Evolutionary conservation across 345 rosid genomes (phyloP).

Genomic region (Eucalyptus regnans): DNA sequence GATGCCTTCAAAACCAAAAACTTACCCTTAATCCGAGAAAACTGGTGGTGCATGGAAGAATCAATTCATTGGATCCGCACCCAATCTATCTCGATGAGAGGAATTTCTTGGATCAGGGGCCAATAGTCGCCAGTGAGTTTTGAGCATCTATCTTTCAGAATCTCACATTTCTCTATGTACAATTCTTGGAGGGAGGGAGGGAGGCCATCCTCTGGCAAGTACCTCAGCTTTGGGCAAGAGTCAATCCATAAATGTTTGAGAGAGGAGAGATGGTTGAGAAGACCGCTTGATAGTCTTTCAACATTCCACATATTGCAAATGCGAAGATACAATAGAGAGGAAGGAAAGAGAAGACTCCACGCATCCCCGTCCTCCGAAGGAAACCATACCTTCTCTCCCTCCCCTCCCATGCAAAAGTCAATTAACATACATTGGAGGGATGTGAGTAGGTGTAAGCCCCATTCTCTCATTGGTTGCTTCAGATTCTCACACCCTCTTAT

Average conservation of each 20-base stretch:
- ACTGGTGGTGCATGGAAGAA: neutral
- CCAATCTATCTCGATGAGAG: neutral
- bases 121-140: neutral
- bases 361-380: neutral
- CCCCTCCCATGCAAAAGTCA: neutral
- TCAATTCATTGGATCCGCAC: neutral
- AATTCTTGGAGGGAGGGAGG: neutral
- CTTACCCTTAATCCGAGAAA: neutral
- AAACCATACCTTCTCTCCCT: neutral
- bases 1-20: neutral
- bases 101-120: neutral
- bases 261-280: neutral
- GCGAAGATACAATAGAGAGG: neutral
- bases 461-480: neutral
- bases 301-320: neutral
- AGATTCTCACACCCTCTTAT: neutral
- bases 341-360: neutral
- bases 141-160: neutral
- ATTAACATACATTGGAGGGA: neutral
- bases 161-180: neutral
- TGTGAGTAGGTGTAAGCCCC: neutral
- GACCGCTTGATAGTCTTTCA: neutral
- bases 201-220: neutral
- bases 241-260: neutral
- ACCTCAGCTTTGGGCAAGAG: neutral